Conservation (phyloP, 2,329 filamentous ascomycete species). For the Helotiales sp. region DNA sequence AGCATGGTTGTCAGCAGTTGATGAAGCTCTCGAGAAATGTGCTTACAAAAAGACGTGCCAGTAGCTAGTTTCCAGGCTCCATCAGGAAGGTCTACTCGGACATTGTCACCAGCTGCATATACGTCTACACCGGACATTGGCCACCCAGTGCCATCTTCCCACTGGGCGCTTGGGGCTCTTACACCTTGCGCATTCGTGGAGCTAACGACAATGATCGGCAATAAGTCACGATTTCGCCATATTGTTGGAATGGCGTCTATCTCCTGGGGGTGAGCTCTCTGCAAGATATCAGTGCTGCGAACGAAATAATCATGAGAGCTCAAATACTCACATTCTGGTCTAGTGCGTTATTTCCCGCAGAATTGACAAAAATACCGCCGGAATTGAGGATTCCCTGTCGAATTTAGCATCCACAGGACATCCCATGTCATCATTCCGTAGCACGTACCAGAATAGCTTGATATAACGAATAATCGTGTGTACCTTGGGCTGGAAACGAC, state of each 20-base stretch:
- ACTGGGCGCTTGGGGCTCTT: not conserved
- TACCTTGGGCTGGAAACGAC: too few species aligned
- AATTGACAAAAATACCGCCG: not conserved
- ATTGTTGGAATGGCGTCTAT: not conserved
- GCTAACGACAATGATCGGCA: not conserved
- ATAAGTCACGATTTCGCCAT: not conserved
- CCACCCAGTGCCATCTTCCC: not conserved
- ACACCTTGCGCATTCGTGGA: not conserved
- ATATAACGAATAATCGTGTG: too few species aligned
- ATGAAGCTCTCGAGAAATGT: not conserved
- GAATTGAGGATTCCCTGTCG: not conserved
- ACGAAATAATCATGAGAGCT: too few species aligned
- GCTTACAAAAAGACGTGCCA: not conserved
- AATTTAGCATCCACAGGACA: not conserved
- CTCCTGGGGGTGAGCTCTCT: too few species aligned
- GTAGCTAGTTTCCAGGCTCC: not conserved
- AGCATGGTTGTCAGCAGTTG: not conserved
- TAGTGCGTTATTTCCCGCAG: not conserved
- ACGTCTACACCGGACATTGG: not conserved
- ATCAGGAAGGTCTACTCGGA: not conserved
- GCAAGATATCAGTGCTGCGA: too few species aligned
- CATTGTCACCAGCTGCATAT: not conserved
- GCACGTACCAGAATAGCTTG: too few species aligned
- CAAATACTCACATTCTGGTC: not conserved
- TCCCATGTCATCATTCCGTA: too few species aligned